Evolutionary conservation across 352 stramenopile species (phyloP).

Genomic region (Phytophthora constricta): DNA sequence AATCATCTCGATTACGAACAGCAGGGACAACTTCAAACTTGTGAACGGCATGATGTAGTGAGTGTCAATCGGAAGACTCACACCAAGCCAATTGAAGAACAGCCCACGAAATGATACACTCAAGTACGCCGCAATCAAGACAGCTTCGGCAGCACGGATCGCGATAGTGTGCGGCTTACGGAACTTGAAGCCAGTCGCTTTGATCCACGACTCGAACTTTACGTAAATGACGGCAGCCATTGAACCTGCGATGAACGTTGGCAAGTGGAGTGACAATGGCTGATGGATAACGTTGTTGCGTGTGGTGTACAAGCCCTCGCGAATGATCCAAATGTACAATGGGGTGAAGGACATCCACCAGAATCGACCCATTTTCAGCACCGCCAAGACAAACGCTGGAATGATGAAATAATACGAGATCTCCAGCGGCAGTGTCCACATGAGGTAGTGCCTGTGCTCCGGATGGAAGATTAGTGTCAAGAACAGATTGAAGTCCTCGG

Average conservation of each 20-base stretch:
- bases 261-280: constrained; percentile 11
- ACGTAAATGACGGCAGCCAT: constrained; percentile 14
- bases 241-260: constrained; percentile 26
- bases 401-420: not conserved
- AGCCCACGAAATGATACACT: constrained; percentile 15
- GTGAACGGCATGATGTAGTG: constrained; percentile 3
- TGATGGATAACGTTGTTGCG: constrained; percentile 7
- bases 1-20: constrained; percentile 40
- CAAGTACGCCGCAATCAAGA: constrained; percentile 17
- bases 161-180: not conserved
- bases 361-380: not conserved
- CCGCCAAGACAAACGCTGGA: not conserved
- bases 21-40: not conserved
- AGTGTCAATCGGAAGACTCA: not conserved
- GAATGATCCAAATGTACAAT: constrained; percentile 14
- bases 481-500: constrained; percentile 1
- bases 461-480: not conserved
- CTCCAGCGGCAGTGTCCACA: not conserved
- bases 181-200: constrained; percentile 5
- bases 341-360: constrained; percentile 28
- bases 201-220: constrained; percentile 10
- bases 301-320: constrained; percentile 1
- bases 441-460: constrained; percentile 1
- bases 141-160: constrained; percentile 16
- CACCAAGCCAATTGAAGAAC: not conserved